A percentile compares a stretch with the other conserved stretches of the same genome.
phyloP scores from a whole-genome alignment of 768 basidiomycete species.

The Lentinula guzmanii region DNA sequence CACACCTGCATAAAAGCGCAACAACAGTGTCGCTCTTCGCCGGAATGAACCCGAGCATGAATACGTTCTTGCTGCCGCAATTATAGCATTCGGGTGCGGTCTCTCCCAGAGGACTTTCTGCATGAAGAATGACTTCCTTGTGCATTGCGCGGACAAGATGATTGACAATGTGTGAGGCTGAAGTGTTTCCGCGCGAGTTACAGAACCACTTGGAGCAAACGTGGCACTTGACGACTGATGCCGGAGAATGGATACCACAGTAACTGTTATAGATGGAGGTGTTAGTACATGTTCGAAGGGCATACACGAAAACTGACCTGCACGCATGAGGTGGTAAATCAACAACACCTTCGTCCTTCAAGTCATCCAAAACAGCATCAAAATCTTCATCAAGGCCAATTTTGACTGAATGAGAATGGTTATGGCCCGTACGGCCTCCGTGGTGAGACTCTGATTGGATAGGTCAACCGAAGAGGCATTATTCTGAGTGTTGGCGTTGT shows the following conservation, averaged over 20 bases:
- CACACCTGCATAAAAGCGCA: constrained; percentile 93
- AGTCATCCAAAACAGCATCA: constrained; percentile 82
- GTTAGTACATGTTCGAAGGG: too few relatives aligned
- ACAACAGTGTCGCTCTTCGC: constrained; percentile 99
- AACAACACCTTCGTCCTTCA: constrained; percentile 74
- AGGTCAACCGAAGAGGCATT: constrained; percentile 59
- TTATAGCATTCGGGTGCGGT: too few relatives aligned
- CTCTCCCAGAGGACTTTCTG: too few relatives aligned
- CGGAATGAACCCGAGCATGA: constrained; percentile 99
- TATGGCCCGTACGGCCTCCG: constrained; percentile 27
- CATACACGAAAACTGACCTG: constrained; percentile 36
- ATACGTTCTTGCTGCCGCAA: constrained; percentile 58
- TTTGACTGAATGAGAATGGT: constrained; percentile 21
- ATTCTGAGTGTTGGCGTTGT: constrained; percentile 62
- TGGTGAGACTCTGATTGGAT: constrained; percentile 57
- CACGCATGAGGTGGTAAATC: constrained; percentile 73
- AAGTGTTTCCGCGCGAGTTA: too few relatives aligned
- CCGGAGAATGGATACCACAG: constrained; percentile 96
- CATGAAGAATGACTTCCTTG: too few relatives aligned
- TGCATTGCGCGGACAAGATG: too few relatives aligned
- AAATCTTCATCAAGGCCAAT: constrained; percentile 73
- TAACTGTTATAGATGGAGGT: constrained; percentile 48
- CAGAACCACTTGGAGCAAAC: constrained; percentile 45
- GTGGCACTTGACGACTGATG: constrained; percentile 93
- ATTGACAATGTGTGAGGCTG: too few relatives aligned